Percentiles rank a stretch among this genome's conserved stretches.
phyloP scores from a whole-genome alignment of 495 filamentous ascomycete species.

The Recurvomyces mirabilis region DNA sequence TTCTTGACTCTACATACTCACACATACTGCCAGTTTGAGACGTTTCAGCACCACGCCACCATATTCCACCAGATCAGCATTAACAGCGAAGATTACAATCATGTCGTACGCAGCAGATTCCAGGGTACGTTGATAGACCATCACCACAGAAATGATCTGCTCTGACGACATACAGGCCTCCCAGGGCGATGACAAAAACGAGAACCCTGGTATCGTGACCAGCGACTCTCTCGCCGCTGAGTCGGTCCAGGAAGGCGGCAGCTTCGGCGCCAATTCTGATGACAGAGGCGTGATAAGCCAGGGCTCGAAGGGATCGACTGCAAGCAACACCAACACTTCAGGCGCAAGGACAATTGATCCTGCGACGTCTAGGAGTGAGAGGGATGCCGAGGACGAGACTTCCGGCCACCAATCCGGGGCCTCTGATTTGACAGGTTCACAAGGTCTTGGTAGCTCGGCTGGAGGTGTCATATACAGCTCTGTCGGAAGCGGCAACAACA shows the following conservation, averaged over 20 bases:
- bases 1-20: no score
- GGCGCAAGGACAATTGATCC: slow-evolving; percentile 41
- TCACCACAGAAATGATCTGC: no score
- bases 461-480: background rate
- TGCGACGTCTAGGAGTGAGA: slow-evolving; percentile 36
- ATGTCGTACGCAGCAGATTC: slow-evolving; percentile 15
- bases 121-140: slow-evolving; percentile 17
- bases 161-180: slow-evolving; percentile 22
- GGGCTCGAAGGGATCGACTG: slow-evolving; percentile 38
- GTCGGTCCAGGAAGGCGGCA: slow-evolving; percentile 41
- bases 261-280: slow-evolving; percentile 41
- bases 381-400: slow-evolving; percentile 38
- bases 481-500: no score
- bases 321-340: slow-evolving; percentile 47
- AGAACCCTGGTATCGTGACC: slow-evolving; percentile 45
- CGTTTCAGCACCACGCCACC: no score
- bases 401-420: no score
- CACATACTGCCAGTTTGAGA: no score
- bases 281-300: slow-evolving; percentile 40
- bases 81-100: no score
- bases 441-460: slow-evolving; percentile 1
- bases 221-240: slow-evolving; percentile 57
- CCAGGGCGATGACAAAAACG: no score
- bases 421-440: slow-evolving; percentile 29
- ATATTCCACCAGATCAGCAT: no score